A percentile compares a stretch with the other conserved stretches of the same genome.
Conservation (phyloP, 2,329 filamentous ascomycete genomes). For the Monosporascus cannonballus region DNA sequence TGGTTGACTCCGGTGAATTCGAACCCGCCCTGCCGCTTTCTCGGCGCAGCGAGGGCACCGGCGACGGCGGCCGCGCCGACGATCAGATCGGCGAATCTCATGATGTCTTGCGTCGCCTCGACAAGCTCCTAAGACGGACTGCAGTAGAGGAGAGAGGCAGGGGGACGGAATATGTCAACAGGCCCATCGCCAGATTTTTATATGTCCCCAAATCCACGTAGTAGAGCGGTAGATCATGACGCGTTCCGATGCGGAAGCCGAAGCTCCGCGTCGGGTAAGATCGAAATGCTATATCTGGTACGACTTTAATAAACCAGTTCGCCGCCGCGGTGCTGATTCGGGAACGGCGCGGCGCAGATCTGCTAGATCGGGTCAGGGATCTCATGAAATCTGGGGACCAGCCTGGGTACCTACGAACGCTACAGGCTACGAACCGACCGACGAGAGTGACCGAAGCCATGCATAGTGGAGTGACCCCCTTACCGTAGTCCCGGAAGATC, state of each 20-base stretch:
- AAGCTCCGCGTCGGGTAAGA: conserved; percentile 19
- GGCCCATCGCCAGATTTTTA: conserved; percentile 4
- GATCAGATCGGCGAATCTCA: conserved; percentile 29
- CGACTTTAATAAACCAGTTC: neutral
- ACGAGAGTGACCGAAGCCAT: neutral
- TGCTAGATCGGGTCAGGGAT: neutral
- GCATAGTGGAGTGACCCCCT: neutral
- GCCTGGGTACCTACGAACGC: no score
- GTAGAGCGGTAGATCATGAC: neutral
- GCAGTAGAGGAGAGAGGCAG: conserved; percentile 3
- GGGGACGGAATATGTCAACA: neutral
- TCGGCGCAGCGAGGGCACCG: conserved; percentile 25
- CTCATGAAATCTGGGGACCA: no score
- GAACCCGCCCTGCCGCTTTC: conserved; percentile 29
- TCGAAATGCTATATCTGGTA: conserved; percentile 4
- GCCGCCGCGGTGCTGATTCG: neutral
- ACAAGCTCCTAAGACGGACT: conserved; percentile 1
- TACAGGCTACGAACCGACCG: neutral
- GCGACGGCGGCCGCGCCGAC: conserved; percentile 22
- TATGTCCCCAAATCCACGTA: conserved; percentile 3
- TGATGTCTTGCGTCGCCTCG: conserved; percentile 9
- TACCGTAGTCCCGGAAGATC: neutral
- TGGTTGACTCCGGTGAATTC: conserved; percentile 30
- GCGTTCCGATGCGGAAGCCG: conserved; percentile 15
- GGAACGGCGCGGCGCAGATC: neutral